Base-by-base conservation (phyloP, 768 basidiomycete genomes). In the Termitomyces sp. region DNA sequence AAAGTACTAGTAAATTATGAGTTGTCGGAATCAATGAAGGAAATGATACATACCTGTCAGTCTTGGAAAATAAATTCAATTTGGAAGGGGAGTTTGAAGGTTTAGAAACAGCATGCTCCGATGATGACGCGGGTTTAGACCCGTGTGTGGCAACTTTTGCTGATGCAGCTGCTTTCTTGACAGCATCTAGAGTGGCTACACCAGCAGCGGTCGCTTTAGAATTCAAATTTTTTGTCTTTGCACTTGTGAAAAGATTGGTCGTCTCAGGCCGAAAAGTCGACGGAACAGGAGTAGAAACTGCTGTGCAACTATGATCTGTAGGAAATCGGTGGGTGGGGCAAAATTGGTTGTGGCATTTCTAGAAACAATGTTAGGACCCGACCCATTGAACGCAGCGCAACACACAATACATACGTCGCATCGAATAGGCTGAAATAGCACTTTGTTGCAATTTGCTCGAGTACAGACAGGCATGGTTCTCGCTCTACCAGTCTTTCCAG, bases 261-360 rank as follows among this genome's bases (percentile, higher is more conserved):
- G 51, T 45, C 44, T 30, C 55, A 42, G 47, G 59, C 57, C 47
- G 56, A 9, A 58, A 47, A 9, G 55, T 57, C 22, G 63, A 56
- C 1, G 69, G 43, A 11, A 66, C 42, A 32, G 69, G 44, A 11
- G 66, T 37, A 26, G 68, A 32, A 19, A 65, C 46, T 28, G 65
- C 46, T 24, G 68, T 26, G 62, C 90, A 91, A 51, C 56, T 74
- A 58, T 94, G 91, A 60, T 88, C 85, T 41, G 74, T 73, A 9
- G 90, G 85, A 68, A 90, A 90, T 43, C 92, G 87, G 65, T 94
- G 91, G 26, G 81, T 71, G 0, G 88, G 78, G 65, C 91, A 94
- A 65, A 84, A 93, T 59, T 86, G 83, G 57, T 81, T 71, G 43
- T 69, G 76, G 68, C 91, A 93, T 66, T 77, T 78, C 91, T 93